These are phyloP conservation scores for Aspergillus ellipticus DNA, from an alignment of 495 filamentous ascomycete genomes.

Conservation along the genomic window DNA sequence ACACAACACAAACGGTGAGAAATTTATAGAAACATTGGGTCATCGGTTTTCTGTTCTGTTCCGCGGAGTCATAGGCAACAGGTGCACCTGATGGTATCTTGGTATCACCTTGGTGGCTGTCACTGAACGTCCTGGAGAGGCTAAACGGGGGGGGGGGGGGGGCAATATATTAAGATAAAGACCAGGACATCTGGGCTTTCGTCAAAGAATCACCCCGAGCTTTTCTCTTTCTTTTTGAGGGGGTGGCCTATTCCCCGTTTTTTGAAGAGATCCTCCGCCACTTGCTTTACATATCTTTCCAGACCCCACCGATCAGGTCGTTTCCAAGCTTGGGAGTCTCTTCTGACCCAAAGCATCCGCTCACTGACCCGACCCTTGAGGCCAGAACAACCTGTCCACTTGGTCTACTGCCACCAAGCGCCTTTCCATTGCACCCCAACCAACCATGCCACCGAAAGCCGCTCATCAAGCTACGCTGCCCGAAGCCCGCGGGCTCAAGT, in stretches of 20 bases:
- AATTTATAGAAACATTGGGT: constrained; percentile 6
- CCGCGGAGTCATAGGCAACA: constrained; percentile 13
- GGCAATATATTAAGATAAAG: constrained; percentile 9
- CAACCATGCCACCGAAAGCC: constrained; percentile 27
- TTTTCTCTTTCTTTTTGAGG: neutral
- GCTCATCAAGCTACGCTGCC: constrained; percentile 28
- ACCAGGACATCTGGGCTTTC: neutral
- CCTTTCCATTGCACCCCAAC: neutral
- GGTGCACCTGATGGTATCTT: constrained; percentile 17
- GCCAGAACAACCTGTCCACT: neutral
- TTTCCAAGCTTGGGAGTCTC: neutral
- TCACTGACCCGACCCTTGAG: neutral
- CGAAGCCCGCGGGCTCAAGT: constrained; percentile 37
- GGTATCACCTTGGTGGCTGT: constrained; percentile 17
- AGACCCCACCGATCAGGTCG: neutral
- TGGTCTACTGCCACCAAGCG: neutral
- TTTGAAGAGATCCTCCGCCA: neutral
- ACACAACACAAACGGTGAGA: constrained; percentile 19
- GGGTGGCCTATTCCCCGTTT: neutral
- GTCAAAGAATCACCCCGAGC: neutral
- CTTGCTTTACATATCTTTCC: neutral
- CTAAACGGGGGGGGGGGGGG: neutral
- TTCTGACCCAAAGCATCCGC: neutral
- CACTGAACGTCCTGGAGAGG: neutral
- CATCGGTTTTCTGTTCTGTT: constrained; percentile 5